These are phyloP conservation scores for Epichloe glyceriae DNA, from an alignment of 2,329 filamentous ascomycete genomes.

Conservation along the genomic window DNA sequence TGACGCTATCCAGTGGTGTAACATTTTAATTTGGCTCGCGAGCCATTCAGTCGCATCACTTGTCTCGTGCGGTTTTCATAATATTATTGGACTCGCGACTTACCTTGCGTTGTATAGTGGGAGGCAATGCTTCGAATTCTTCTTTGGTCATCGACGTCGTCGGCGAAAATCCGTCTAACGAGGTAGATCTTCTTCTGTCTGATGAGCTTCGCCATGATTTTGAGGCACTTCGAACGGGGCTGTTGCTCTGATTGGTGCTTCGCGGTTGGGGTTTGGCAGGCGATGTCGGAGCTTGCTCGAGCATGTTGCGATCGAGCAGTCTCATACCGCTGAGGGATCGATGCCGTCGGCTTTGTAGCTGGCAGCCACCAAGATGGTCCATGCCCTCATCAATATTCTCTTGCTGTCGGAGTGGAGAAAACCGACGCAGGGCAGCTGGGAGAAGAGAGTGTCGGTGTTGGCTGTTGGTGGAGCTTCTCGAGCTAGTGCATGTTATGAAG, in stretches of 20 bases:
- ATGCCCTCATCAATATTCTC: neutral
- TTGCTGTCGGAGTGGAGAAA: neutral
- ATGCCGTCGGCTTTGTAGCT: neutral
- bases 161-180: slow-evolving; percentile 13
- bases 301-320: neutral
- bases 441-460: slow-evolving; percentile 5
- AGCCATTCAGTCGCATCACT: neutral
- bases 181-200: slow-evolving; percentile 9
- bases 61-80: neutral
- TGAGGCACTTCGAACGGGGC: slow-evolving; percentile 8
- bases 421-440: slow-evolving; percentile 4
- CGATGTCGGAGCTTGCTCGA: slow-evolving; percentile 1
- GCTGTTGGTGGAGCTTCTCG: slow-evolving; percentile 6
- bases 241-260: slow-evolving; percentile 11
- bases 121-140: slow-evolving; percentile 39
- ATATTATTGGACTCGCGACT: slow-evolving; percentile 15
- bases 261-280: slow-evolving; percentile 8
- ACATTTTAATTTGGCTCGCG: neutral
- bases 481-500: slow-evolving; percentile 13
- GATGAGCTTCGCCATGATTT: slow-evolving; percentile 14
- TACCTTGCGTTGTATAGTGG: slow-evolving; percentile 44
- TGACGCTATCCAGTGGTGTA: neutral
- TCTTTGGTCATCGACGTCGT: slow-evolving; percentile 22
- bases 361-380: neutral
- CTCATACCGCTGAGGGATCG: neutral